Evolutionary conservation across 306 rosid genomes (phyloP), one percentile per base, ranked within the genome.

Genomic region (Neltuma alba): DNA sequence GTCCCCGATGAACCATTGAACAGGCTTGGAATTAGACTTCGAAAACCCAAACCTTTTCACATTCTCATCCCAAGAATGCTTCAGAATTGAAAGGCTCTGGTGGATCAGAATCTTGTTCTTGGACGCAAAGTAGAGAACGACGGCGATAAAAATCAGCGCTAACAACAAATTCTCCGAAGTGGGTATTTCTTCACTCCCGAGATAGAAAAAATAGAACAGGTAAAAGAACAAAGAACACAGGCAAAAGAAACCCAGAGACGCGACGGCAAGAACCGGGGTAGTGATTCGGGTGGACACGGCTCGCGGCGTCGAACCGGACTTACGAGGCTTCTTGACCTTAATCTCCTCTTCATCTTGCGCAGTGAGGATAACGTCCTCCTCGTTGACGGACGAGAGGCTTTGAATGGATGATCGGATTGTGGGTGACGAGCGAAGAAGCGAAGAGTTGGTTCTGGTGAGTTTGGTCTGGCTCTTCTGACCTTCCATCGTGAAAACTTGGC

Each of bases 401-500:
- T 95, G 98, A 82, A 93, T 81, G 76, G 99, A 96, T 38, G 99
- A 95, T 82, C 99, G 94, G 78, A 95, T 85, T 65, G 99, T 93
- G 18, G 98, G 92, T 7, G 99, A 93, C 3, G 93, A 90, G 23
- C 92, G 93, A 10, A 92, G 99, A 9, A 95, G 90, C 8, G 97
- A 93, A 7, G 99, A 95, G 44, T 93, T 93, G 31, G 94, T 95
- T 71, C 99, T 83, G 34, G 97, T 89, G 23, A 95, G 97, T 86
- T 90, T 92, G 54, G 90, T 70, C 75, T 80, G 94, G 72, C 89
- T 87, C 85, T 85, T 91, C 83, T 88, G 97, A 60, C 91, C 80
- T 77, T 95, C 97, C 97, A 93, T 93, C 70, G 30, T 15, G 13
- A 38, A 63, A 63, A 38, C 14, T 16, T n/a, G 58, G 70, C 15